phyloP scores from a whole-genome alignment of 805 yeast species.

The Cyberlindnera xishuangbannaensis region DNA sequence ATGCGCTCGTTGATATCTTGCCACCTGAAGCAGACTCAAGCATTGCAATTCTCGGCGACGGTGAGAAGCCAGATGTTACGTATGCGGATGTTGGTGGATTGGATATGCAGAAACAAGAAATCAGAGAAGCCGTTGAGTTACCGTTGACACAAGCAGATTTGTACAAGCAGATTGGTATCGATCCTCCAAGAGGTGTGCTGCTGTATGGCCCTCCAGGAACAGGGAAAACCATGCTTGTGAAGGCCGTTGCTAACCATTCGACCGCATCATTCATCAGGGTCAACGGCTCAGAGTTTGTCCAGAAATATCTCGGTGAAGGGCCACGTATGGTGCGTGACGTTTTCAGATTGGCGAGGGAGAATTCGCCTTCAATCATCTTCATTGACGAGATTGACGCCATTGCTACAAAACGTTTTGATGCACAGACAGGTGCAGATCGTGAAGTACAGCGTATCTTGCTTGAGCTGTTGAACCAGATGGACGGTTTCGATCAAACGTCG shows the following conservation, averaged over 20 bases:
- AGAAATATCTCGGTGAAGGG: slow-evolving; percentile 97
- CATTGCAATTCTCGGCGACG: slow-evolving; percentile 89
- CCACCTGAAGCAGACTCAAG: slow-evolving; percentile 99
- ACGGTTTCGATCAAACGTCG: slow-evolving; percentile 94
- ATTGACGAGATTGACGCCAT: slow-evolving; percentile 99
- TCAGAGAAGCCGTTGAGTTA: slow-evolving; percentile 95
- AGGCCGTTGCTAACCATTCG: slow-evolving; percentile 96
- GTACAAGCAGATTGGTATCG: slow-evolving; percentile 96
- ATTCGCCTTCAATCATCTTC: slow-evolving; percentile 93
- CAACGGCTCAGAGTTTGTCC: slow-evolving; percentile 97
- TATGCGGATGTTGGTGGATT: slow-evolving; percentile 98
- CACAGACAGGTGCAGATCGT: slow-evolving; percentile 99
- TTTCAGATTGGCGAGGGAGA: slow-evolving; percentile 93
- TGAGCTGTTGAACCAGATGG: slow-evolving; percentile 97
- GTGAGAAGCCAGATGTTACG: slow-evolving; percentile 87
- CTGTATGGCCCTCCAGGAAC: slow-evolving; percentile 99
- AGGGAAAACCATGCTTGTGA: slow-evolving; percentile 97
- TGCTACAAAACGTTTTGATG: slow-evolving; percentile 98
- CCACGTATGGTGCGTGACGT: slow-evolving; percentile 99
- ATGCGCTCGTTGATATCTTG: slow-evolving; percentile 92
- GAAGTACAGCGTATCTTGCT: slow-evolving; percentile 97
- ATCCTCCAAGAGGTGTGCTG: slow-evolving; percentile 97
- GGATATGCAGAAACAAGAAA: slow-evolving; percentile 99
- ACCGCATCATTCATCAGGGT: slow-evolving; percentile 95
- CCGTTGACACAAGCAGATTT: slow-evolving; percentile 89